These are phyloP conservation scores for Phytophthora europaea DNA, from an alignment of 352 stramenopile genomes.

Conservation along the genomic window DNA sequence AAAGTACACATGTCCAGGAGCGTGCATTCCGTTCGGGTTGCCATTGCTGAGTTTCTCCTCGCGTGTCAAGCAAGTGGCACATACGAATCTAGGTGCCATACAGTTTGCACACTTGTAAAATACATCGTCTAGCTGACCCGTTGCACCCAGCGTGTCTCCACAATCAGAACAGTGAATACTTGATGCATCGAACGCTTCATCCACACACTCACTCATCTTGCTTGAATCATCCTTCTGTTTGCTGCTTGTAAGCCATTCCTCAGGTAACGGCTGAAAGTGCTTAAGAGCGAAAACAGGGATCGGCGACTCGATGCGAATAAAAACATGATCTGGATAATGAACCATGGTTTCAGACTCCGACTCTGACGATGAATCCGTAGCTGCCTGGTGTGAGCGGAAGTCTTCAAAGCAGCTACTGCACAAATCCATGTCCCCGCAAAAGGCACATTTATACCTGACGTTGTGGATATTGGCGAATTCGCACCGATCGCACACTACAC, in stretches of 20 bases:
- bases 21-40: conserved; percentile 66
- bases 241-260: conserved; percentile 33
- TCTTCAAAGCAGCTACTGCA: conserved; percentile 69
- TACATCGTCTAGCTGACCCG: conserved; percentile 40
- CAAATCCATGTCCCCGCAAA: conserved; percentile 79
- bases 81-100: conserved; percentile 60
- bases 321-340: conserved; percentile 68
- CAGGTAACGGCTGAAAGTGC: conserved; percentile 57
- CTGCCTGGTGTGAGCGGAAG: conserved; percentile 45
- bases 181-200: conserved; percentile 12
- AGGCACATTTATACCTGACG: conserved; percentile 78
- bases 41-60: conserved; percentile 56
- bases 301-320: conserved; percentile 68
- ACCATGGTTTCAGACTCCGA: conserved; percentile 37
- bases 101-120: conserved; percentile 77
- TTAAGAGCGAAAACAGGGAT: conserved; percentile 72
- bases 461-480: conserved; percentile 62
- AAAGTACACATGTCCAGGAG: conserved; percentile 76
- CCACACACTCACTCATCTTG: conserved; percentile 2
- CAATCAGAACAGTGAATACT: conserved; percentile 44
- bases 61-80: conserved; percentile 48
- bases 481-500: conserved; percentile 80
- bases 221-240: conserved; percentile 22
- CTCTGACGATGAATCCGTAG: conserved; percentile 22
- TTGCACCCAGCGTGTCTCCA: conserved; percentile 30